These are phyloP conservation scores for Prunella vulgaris DNA, from an alignment of 257 asterid genomes.

Conservation along the genomic window DNA sequence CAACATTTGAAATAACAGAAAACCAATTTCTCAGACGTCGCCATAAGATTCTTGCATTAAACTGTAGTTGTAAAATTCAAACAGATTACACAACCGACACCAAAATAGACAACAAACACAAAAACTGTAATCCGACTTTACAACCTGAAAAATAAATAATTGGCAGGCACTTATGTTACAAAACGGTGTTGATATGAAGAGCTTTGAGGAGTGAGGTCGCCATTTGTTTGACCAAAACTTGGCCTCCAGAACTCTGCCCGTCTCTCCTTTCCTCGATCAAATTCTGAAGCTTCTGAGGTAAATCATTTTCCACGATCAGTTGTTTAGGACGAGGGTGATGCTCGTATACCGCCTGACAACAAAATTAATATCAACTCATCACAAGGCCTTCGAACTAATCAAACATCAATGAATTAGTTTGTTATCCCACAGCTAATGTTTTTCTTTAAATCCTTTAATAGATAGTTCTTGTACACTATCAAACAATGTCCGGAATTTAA, in stretches of 20 bases:
- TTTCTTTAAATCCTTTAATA: no score
- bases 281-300: slow-evolving; percentile 84
- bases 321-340: slow-evolving; percentile 99
- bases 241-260: slow-evolving; percentile 96
- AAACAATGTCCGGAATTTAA: no score
- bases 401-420: no score
- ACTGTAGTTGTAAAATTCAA: not conserved
- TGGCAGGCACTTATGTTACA: slow-evolving; percentile 35
- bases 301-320: slow-evolving; percentile 89
- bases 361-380: not conserved
- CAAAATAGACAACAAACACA: not conserved
- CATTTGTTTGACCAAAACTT: slow-evolving; percentile 97
- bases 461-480: no score
- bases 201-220: slow-evolving; percentile 98
- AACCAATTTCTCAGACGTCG: not conserved
- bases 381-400: not conserved
- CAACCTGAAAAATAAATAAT: slow-evolving; percentile 15
- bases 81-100: not conserved
- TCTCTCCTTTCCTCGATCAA: slow-evolving; percentile 94
- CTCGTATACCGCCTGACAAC: slow-evolving; percentile 83
- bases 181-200: slow-evolving; percentile 88
- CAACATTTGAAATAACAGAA: no score
- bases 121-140: slow-evolving; percentile 3
- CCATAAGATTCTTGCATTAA: not conserved
- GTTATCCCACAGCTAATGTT: no score